A percentile compares a stretch with the other conserved stretches of the same genome.
phyloP scores from a whole-genome alignment of 768 basidiomycete species.

The Amanita jacksonii region DNA sequence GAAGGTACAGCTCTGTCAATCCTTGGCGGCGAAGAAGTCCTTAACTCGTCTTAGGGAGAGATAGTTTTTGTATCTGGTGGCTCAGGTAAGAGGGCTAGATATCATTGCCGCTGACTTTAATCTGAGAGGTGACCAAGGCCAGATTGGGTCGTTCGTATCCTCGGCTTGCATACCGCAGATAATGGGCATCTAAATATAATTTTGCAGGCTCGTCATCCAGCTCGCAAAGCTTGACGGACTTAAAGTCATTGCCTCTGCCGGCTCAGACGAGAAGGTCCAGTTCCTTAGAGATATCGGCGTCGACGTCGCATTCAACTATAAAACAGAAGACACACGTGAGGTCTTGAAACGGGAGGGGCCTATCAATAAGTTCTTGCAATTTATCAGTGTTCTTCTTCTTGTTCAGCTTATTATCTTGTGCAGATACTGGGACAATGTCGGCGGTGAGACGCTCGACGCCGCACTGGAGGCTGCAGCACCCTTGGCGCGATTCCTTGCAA shows the following conservation, averaged over 20 bases:
- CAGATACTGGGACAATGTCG: constrained; percentile 32
- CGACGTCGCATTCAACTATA: constrained; percentile 59
- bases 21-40: too few species aligned
- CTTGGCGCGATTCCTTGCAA: constrained; percentile 33
- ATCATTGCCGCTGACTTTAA: too few species aligned
- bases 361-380: constrained; percentile 34
- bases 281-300: constrained; percentile 43
- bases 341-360: constrained; percentile 42
- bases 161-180: too few species aligned
- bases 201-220: constrained; percentile 27
- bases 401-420: too few species aligned
- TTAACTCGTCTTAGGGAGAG: constrained; percentile 14
- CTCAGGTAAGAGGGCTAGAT: too few species aligned
- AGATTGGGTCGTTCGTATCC: too few species aligned
- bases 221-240: constrained; percentile 28
- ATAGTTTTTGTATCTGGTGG: constrained; percentile 20
- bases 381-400: too few species aligned
- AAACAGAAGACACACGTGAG: constrained; percentile 35
- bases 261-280: constrained; percentile 51
- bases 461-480: constrained; percentile 26
- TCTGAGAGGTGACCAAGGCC: too few species aligned
- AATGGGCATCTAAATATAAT: too few species aligned
- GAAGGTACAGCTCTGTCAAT: constrained; percentile 21
- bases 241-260: constrained; percentile 55
- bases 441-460: constrained; percentile 32